Conservation (phyloP, 306 rosid species). For the Nissolia schottii region DNA sequence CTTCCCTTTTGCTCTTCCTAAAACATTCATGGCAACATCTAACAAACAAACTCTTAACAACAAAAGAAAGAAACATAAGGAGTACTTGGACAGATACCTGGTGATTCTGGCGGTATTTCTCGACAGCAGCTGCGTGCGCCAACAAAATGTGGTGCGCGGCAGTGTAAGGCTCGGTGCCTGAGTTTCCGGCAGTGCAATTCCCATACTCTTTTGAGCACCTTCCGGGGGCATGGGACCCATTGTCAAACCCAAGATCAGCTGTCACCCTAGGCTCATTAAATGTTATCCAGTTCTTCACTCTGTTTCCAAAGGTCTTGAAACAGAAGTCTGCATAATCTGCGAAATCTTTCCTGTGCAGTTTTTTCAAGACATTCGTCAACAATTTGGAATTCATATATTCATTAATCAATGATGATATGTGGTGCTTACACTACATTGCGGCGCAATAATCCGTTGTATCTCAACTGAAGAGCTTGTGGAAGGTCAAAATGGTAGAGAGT, state of each 20-base stretch:
- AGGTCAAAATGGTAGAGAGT: conserved; percentile 92
- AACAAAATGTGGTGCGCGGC: conserved; percentile 81
- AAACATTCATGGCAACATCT: conserved; percentile 6
- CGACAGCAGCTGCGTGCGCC: conserved; percentile 82
- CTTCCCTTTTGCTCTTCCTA: conserved; percentile 75
- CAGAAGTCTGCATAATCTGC: conserved; percentile 92
- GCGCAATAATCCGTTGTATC: conserved; percentile 65
- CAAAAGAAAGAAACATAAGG: not conserved
- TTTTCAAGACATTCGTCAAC: conserved; percentile 15
- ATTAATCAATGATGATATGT: not conserved
- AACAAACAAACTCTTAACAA: not conserved
- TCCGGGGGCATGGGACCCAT: conserved; percentile 79
- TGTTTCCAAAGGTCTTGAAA: conserved; percentile 84
- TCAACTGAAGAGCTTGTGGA: conserved; percentile 77
- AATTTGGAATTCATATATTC: not conserved
- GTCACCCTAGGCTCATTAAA: conserved; percentile 85
- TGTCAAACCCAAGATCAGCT: conserved; percentile 92
- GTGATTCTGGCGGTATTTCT: conserved; percentile 71
- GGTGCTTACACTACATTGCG: conserved; percentile 74
- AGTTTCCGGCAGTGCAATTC: conserved; percentile 74
- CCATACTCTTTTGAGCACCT: conserved; percentile 83
- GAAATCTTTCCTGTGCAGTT: conserved; percentile 67
- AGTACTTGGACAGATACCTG: conserved; percentile 41
- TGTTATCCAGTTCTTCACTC: conserved; percentile 96
- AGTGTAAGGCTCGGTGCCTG: conserved; percentile 84